These are phyloP conservation scores for Eucalyptus pauciflora DNA, from an alignment of 345 rosid genomes.

Conservation along the genomic window DNA sequence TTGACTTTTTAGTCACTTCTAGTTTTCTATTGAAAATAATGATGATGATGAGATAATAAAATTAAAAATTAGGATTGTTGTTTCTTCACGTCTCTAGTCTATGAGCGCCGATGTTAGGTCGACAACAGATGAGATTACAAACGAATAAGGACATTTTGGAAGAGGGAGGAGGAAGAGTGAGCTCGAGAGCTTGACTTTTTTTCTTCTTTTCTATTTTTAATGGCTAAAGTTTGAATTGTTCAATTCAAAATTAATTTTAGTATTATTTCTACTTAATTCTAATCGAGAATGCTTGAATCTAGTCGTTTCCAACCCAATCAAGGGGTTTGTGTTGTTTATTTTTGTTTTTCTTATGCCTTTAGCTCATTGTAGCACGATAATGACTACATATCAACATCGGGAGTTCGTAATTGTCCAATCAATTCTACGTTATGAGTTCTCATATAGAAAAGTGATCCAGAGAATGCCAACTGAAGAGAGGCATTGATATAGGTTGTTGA, in stretches of 20 bases:
- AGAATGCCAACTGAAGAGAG: not conserved
- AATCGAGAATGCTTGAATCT: not conserved
- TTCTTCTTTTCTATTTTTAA: not conserved
- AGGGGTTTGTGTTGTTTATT: not conserved
- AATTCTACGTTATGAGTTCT: not conserved
- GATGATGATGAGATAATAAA: not conserved
- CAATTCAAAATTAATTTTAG: not conserved
- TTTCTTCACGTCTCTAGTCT: not conserved
- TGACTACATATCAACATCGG: not conserved
- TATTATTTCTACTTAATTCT: not conserved
- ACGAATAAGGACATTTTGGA: not conserved
- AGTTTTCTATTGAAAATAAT: not conserved
- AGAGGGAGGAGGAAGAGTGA: not conserved
- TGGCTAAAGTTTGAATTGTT: not conserved
- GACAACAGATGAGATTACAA: not conserved
- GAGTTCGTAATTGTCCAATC: not conserved
- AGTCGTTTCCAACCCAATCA: not conserved
- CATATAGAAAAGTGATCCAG: not conserved
- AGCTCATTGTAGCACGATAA: not conserved
- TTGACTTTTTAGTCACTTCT: slow-evolving; percentile 18
- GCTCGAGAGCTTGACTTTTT: not conserved
- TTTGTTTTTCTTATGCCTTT: not conserved
- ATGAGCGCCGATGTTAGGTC: not conserved
- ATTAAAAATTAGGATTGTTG: not conserved
- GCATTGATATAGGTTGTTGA: not conserved